Base-by-base conservation (phyloP, 495 filamentous ascomycete species). In the Penicillium psychrofluorescens region DNA sequence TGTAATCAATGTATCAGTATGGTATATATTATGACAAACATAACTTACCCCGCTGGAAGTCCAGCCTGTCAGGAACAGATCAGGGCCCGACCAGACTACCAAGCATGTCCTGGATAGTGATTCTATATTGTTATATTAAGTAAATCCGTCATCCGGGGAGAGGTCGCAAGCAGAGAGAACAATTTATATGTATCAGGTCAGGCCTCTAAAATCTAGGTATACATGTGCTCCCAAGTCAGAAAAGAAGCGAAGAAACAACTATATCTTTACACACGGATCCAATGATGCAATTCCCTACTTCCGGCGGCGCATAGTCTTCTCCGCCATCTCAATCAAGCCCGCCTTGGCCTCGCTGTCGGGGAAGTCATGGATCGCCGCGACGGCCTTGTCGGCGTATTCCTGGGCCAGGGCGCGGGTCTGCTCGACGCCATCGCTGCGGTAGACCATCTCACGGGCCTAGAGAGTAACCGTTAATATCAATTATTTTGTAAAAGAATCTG, bases 291-390 rank as follows among this genome's bases (percentile, higher is more conserved):
- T 15, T 33, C 12, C 36, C 59, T 76, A 98, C 60, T 95, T 95
- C 57, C 88, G 77, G 54, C 92, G 77, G 58, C 88, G 85, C 70
- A 95, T 77, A 2, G 89, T 88, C 70, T 95, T 95, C 55, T 83
- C 77, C 50, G 89, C 91, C 85, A 97, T 95, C 48, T 95, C 88
- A 51, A 92, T 75, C 41, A 98, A 71, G 7, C 89, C 91, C 15
- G 83, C 73, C 68, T 95, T 95, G 33, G 94, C 92, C 45, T 96
- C 92, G 54, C 88, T 87, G 41, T 89, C 84, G 11, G 92, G 94
- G 65, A 97, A 96, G 29, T 65, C 56, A 54, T 74, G 71, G 51
- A 98, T 85, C 12, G 91, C 85, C 12, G 79, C 72, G 40, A 90
- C 83, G n/a, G 92, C 92, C 56, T 85, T 85, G 58, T 92, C 81